These are phyloP conservation scores for Monilinia laxa DNA, from an alignment of 2,329 filamentous ascomycete genomes.

Conservation along the genomic window DNA sequence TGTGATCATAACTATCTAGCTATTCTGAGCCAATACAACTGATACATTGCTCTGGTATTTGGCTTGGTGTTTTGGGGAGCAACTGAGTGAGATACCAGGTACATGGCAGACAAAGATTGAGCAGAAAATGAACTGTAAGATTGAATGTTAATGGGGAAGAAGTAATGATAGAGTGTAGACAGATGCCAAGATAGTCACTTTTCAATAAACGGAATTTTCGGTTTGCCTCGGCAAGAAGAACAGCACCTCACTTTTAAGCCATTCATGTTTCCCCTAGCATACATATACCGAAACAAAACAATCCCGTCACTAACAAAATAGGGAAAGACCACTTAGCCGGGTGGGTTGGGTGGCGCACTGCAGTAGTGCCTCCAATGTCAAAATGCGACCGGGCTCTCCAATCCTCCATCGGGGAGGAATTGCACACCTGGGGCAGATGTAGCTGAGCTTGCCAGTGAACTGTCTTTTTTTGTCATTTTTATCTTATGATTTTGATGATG, in stretches of 20 bases:
- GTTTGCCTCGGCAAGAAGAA: background rate
- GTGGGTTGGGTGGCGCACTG: background rate
- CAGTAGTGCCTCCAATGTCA: conserved; percentile 4
- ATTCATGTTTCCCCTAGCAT: background rate
- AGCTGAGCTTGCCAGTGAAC: background rate
- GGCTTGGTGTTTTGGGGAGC: too few relatives aligned
- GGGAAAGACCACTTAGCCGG: background rate
- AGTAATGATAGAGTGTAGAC: too few relatives aligned
- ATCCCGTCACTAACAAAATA: background rate
- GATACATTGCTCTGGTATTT: too few relatives aligned
- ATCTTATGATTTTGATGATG: background rate
- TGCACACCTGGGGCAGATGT: too few relatives aligned
- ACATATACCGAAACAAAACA: background rate
- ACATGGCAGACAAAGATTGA: too few relatives aligned
- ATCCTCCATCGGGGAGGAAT: background rate
- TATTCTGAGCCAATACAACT: too few relatives aligned
- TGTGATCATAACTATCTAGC: too few relatives aligned
- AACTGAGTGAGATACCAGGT: too few relatives aligned
- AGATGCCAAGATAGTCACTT: background rate
- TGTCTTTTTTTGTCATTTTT: background rate
- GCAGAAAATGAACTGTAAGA: too few relatives aligned
- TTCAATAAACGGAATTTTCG: background rate
- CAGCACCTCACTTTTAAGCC: background rate
- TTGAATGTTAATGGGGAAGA: too few relatives aligned
- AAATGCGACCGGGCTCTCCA: background rate